phyloP scores from a whole-genome alignment of 805 yeast genomes.

The Metschnikowia continentalis region DNA sequence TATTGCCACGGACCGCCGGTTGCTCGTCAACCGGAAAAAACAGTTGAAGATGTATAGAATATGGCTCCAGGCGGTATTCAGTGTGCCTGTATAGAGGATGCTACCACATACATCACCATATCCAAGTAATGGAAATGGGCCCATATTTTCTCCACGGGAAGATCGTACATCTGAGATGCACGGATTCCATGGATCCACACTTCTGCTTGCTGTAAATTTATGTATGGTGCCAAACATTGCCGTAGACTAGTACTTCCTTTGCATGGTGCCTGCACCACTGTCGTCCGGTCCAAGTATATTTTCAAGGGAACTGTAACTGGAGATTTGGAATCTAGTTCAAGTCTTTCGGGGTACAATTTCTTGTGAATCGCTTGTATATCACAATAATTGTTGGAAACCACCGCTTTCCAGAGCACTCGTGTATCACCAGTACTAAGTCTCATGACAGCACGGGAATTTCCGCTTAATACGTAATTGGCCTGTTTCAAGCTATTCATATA shows the following conservation, averaged over 20 bases:
- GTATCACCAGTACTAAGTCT: slow-evolving; percentile 62
- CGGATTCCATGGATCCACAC: slow-evolving; percentile 33
- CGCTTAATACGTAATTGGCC: slow-evolving; percentile 68
- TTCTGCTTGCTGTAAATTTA: slow-evolving; percentile 12
- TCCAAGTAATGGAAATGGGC: slow-evolving; percentile 30
- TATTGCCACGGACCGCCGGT: slow-evolving; percentile 86
- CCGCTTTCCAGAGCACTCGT: slow-evolving; percentile 51
- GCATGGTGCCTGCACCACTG: slow-evolving; percentile 27
- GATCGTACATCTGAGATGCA: slow-evolving; percentile 15
- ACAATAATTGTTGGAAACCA: slow-evolving; percentile 31
- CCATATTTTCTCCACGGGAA: slow-evolving; percentile 30
- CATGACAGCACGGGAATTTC: slow-evolving; percentile 81
- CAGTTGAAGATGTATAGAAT: slow-evolving; percentile 93
- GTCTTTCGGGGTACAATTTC: slow-evolving; percentile 16
- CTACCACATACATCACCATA: slow-evolving; percentile 30
- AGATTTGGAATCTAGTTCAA: no score
- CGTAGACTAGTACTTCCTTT: slow-evolving; percentile 16
- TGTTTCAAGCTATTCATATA: slow-evolving; percentile 84
- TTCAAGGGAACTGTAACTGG: slow-evolving; percentile 41
- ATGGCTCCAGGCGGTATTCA: slow-evolving; percentile 92
- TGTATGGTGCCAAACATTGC: slow-evolving; percentile 10
- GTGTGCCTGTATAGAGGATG: slow-evolving; percentile 7
- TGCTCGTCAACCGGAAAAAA: slow-evolving; percentile 87
- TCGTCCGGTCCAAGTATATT: slow-evolving; percentile 36
- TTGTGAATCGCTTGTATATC: slow-evolving; percentile 23